Evolutionary conservation across 805 yeast genomes (phyloP).

Genomic region (Sugiyamaella mastotermitis): DNA sequence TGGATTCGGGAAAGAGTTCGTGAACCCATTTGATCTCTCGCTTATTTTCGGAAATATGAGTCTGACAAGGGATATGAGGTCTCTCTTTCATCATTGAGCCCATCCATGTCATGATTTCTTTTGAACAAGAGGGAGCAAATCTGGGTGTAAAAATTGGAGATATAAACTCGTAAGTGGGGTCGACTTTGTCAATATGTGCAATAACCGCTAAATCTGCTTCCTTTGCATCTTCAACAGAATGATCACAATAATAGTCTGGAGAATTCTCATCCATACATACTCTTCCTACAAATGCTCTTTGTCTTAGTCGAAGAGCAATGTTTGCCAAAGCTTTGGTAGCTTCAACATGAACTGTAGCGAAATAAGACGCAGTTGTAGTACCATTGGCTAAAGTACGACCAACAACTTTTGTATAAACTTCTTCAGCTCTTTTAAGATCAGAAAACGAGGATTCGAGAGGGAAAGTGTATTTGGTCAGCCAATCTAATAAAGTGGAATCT

Average conservation of each 20-base stretch:
- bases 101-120: constrained; percentile 53
- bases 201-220: constrained; percentile 51
- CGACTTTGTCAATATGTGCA: constrained; percentile 47
- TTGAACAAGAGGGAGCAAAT: constrained; percentile 84
- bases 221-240: constrained; percentile 49
- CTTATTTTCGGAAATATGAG: constrained; percentile 82
- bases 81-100: constrained; percentile 49
- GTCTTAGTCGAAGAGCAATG: constrained; percentile 60
- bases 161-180: constrained; percentile 48
- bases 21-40: constrained; percentile 70
- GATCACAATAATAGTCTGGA: constrained; percentile 59
- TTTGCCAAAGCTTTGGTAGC: constrained; percentile 76
- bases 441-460: constrained; percentile 72
- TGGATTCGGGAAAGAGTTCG: constrained; percentile 63
- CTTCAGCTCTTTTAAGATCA: constrained; percentile 47
- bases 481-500: constrained; percentile 75
- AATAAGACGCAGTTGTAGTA: constrained; percentile 89
- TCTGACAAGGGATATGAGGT: constrained; percentile 62
- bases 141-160: constrained; percentile 85
- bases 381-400: constrained; percentile 67
- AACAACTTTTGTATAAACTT: constrained; percentile 65
- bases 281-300: constrained; percentile 85
- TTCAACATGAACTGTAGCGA: constrained; percentile 76
- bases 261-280: constrained; percentile 86
- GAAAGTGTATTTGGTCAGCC: constrained; percentile 85